phyloP scores from a whole-genome alignment of 306 rosid species.

The Pyrus pyrifolia region DNA sequence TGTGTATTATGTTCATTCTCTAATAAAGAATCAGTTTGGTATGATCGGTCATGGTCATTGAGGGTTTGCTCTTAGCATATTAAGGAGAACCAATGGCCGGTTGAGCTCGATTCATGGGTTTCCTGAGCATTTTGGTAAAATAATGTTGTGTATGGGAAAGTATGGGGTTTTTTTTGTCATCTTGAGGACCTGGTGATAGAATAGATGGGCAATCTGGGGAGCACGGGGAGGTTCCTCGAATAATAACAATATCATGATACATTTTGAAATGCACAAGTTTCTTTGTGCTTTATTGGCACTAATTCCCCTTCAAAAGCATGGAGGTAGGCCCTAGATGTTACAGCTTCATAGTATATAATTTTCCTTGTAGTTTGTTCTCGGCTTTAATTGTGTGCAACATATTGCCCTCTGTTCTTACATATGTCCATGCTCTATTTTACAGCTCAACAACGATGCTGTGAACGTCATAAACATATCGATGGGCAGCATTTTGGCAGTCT shows the following conservation, averaged over 20 bases:
- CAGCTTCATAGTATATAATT: neutral
- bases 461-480: constrained; percentile 83
- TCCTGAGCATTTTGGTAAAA: neutral
- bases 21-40: neutral
- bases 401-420: neutral
- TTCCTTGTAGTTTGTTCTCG: neutral
- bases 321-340: neutral
- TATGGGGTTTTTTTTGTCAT: neutral
- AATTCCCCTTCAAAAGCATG: neutral
- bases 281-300: neutral
- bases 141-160: neutral
- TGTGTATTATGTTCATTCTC: neutral
- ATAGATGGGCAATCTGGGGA: neutral
- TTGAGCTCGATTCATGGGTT: neutral
- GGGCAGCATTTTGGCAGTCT: constrained; percentile 81
- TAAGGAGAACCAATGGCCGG: neutral
- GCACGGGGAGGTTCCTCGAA: neutral
- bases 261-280: neutral
- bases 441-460: constrained; percentile 89
- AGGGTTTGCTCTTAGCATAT: neutral
- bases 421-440: constrained; percentile 25
- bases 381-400: neutral
- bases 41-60: neutral
- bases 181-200: neutral
- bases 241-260: neutral